These are phyloP conservation scores for Stephania yunnanensis DNA, from an alignment of 164 flowering plant genomes.

Conservation along the genomic window DNA sequence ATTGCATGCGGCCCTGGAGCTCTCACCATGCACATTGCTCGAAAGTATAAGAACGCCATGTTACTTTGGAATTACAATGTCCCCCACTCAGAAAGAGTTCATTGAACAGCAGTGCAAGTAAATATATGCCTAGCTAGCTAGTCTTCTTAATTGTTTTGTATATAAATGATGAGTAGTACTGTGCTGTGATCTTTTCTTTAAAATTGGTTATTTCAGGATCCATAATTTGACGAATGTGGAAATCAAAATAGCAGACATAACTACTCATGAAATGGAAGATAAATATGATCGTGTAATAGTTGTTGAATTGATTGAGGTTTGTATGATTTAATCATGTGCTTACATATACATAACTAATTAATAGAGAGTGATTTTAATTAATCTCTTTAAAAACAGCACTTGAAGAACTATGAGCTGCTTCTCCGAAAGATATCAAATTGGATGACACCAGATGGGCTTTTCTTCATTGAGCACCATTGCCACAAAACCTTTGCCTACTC, in stretches of 20 bases:
- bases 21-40: not conserved
- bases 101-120: slow-evolving; percentile 1
- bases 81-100: not conserved
- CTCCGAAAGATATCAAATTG: slow-evolving; percentile 11
- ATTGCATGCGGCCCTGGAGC: slow-evolving; percentile 7
- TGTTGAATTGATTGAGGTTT: slow-evolving; percentile 3
- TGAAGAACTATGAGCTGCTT: slow-evolving; percentile 4
- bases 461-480: slow-evolving; percentile 5
- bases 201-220: not conserved
- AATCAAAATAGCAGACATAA: slow-evolving; percentile 11
- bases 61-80: slow-evolving; percentile 2
- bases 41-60: not conserved
- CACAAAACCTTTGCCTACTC: slow-evolving; percentile 3
- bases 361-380: too few species aligned
- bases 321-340: not conserved
- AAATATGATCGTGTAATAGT: slow-evolving; percentile 4
- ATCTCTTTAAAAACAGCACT: not conserved
- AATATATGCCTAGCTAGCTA: not conserved
- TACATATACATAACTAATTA: not conserved
- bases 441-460: slow-evolving; percentile 4
- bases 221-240: slow-evolving; percentile 7
- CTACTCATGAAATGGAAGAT: slow-evolving; percentile 2
- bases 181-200: not conserved
- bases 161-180: too few species aligned
- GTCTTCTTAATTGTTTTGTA: too few species aligned